Conservation (phyloP, 495 filamentous ascomycete genomes). For the Astrothelium subdiscretum region DNA sequence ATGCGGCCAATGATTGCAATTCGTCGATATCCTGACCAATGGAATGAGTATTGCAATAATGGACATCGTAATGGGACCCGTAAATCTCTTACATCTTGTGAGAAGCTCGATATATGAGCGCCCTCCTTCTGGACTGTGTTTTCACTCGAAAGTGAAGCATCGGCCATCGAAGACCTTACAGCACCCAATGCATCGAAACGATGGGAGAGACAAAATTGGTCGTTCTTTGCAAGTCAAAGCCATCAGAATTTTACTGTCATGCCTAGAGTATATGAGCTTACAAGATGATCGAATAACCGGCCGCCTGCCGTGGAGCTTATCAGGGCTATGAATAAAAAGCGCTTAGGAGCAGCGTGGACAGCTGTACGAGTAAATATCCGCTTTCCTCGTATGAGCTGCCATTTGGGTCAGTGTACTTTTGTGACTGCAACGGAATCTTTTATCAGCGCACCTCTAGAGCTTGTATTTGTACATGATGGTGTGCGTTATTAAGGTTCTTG, state of each 20-base stretch:
- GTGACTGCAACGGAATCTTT: neutral
- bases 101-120: slow-evolving; percentile 8
- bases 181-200: slow-evolving; percentile 58
- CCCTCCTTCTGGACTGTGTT: neutral
- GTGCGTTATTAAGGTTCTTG: slow-evolving; percentile 61
- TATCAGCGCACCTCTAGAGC: slow-evolving; percentile 50
- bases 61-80: neutral
- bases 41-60: neutral
- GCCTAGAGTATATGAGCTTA: neutral
- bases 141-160: slow-evolving; percentile 62
- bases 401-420: neutral
- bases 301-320: slow-evolving; percentile 29
- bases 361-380: slow-evolving; percentile 62
- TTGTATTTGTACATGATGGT: slow-evolving; percentile 69
- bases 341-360: slow-evolving; percentile 60
- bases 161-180: slow-evolving; percentile 23
- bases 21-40: slow-evolving; percentile 32
- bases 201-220: slow-evolving; percentile 68
- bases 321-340: slow-evolving; percentile 72
- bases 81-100: slow-evolving; percentile 12
- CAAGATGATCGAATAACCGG: slow-evolving; percentile 22
- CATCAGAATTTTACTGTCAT: neutral
- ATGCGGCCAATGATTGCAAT: slow-evolving; percentile 28
- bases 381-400: slow-evolving; percentile 65
- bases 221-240: slow-evolving; percentile 41